Base-by-base conservation (phyloP, 208 protist genomes). In the Chromosphaera perkinsii region DNA sequence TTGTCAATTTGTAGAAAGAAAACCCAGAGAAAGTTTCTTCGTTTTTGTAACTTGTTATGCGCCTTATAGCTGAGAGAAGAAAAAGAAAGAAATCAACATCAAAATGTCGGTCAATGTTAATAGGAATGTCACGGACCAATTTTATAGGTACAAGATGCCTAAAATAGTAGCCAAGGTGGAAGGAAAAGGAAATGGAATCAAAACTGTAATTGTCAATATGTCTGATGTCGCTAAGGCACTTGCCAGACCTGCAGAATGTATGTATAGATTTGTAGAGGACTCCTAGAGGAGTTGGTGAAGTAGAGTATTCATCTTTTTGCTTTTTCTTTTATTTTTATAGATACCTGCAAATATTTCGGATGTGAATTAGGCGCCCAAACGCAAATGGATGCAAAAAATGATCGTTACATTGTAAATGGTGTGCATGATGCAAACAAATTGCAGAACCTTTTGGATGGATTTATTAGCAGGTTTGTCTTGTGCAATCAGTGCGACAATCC, bases 101-200 rank as follows among this genome's bases (percentile, higher is more conserved):
- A n/a, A n/a, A n/a, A n/a, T n/a, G n/a, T n/a, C n/a, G n/a, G n/a
- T 45, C 17, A 45, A 45, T 45, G 17, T 45, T 45, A 17, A 17
- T n/a, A 5, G 59, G 9, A 2, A 4, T 4, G 35, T 29, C 40
- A 20, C 57, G 1, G 64, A 70, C 52, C 3, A 29, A 4, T 68
- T 63, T n/a, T 75, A 66, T 56, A 62, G 75, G 24, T 80, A 80
- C 66, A 80, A 80, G 47, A 80, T 70, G 66, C 61, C 67, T 29
- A 7, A 22, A 5, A 36, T 77, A 1, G 14, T 51, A 20, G 39
- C 69, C 22, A 76, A 77, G 51, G 51, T 76, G 5, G 65, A 73
- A 47, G 68, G 67, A 32, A 61, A 43, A 35, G 76, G 76, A 31
- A 80, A 80, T 56, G 76, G 76, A 54, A 80, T 76, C 52, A 80